These are phyloP conservation scores for Metschnikowia lochheadii DNA, from an alignment of 805 yeast species.

Conservation along the genomic window DNA sequence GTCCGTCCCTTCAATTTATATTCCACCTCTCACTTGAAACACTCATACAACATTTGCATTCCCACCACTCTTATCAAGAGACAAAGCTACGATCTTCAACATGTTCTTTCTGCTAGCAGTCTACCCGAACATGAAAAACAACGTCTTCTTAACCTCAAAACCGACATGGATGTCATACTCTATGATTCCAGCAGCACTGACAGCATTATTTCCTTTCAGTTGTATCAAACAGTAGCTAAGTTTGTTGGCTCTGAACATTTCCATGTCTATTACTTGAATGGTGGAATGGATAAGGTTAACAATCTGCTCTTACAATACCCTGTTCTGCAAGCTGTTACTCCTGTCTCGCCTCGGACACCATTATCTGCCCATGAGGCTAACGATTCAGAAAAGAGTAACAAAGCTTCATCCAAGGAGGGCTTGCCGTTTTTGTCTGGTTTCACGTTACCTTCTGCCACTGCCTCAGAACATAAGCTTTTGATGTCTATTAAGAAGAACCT, in stretches of 20 bases:
- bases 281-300: constrained; percentile 23
- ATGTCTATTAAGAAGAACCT: constrained; percentile 33
- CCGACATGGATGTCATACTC: constrained; percentile 22
- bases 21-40: constrained; percentile 25
- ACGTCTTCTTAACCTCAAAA: constrained; percentile 15
- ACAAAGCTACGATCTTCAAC: constrained; percentile 28
- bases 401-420: constrained; percentile 1
- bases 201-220: constrained; percentile 20
- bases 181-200: constrained; percentile 31
- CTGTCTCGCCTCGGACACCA: constrained; percentile 11
- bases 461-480: constrained; percentile 32
- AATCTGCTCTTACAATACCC: constrained; percentile 8
- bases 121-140: constrained; percentile 21
- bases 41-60: constrained; percentile 37
- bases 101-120: constrained; percentile 30
- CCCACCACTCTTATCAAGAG: constrained; percentile 44
- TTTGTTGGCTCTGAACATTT: constrained; percentile 23
- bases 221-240: constrained; percentile 34
- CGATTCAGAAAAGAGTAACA: background rate
- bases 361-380: constrained; percentile 6
- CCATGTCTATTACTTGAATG: constrained; percentile 22
- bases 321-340: constrained; percentile 12
- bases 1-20: constrained; percentile 38
- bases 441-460: constrained; percentile 38
- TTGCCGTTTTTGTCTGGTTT: constrained; percentile 34